Conservation (phyloP, 495 filamentous ascomycete species). For the Clohesyomyces aquaticus region DNA sequence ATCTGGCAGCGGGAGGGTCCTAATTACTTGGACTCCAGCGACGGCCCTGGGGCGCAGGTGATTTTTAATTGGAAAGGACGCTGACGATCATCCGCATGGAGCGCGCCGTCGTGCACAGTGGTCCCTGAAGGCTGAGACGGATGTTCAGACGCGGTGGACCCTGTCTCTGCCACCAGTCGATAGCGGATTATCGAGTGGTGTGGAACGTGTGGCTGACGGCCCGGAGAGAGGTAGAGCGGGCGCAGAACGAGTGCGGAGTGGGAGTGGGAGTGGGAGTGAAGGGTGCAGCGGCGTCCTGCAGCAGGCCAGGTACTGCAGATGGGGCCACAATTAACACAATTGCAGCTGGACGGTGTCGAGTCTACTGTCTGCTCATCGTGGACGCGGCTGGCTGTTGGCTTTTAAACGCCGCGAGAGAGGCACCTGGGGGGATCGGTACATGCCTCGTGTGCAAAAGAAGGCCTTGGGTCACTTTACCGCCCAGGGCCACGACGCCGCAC, state of each 20-base stretch:
- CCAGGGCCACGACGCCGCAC: too few relatives aligned
- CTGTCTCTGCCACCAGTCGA: constrained; percentile 15
- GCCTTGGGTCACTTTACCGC: too few relatives aligned
- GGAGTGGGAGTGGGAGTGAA: not conserved
- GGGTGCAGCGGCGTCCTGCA: not conserved
- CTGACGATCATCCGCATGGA: constrained; percentile 32
- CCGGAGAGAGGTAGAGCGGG: constrained; percentile 10
- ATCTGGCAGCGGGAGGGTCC: constrained; percentile 31
- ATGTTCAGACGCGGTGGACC: constrained; percentile 14
- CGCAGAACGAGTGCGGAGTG: too few relatives aligned
- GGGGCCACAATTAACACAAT: not conserved
- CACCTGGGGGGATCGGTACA: not conserved
- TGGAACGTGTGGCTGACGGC: constrained; percentile 30
- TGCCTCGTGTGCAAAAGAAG: too few relatives aligned
- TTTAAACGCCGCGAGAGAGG: not conserved
- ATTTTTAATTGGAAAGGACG: constrained; percentile 25
- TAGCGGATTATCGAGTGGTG: not conserved
- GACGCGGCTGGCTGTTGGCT: not conserved
- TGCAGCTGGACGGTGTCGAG: not conserved
- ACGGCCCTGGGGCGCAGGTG: constrained; percentile 3
- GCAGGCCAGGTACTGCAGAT: not conserved
- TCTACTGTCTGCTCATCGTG: not conserved
- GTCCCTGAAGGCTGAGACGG: constrained; percentile 20
- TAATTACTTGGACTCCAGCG: constrained; percentile 17
- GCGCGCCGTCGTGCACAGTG: constrained; percentile 14